Conservation (phyloP, 1,284 basidiomycete genomes). For the Cystobasidium pallidum region DNA sequence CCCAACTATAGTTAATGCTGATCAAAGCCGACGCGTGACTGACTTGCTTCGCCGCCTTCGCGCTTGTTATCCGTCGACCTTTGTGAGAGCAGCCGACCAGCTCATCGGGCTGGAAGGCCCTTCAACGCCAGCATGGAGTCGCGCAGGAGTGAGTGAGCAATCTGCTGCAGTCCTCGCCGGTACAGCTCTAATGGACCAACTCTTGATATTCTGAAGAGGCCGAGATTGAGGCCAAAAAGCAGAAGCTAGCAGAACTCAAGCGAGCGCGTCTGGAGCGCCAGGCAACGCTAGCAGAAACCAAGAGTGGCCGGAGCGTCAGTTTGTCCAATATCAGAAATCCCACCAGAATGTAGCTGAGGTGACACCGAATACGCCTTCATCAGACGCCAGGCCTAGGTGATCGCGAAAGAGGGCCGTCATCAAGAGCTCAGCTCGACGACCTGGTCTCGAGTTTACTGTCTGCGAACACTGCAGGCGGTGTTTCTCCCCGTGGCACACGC, state of each 20-base stretch:
- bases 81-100: not conserved
- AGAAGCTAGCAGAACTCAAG: slow-evolving; percentile 81
- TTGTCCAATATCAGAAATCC: too few relatives aligned
- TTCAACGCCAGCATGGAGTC: slow-evolving; percentile 27
- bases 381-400: slow-evolving; percentile 26
- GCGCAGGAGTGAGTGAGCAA: slow-evolving; percentile 20
- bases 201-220: slow-evolving; percentile 55
- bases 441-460: slow-evolving; percentile 48
- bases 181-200: not conserved
- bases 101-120: not conserved
- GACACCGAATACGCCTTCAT: too few relatives aligned
- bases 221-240: slow-evolving; percentile 89
- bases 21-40: slow-evolving; percentile 13
- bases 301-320: slow-evolving; percentile 40
- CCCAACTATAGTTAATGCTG: not conserved
- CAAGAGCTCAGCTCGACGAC: slow-evolving; percentile 45
- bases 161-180: not conserved
- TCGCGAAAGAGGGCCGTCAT: slow-evolving; percentile 40
- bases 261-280: slow-evolving; percentile 72
- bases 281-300: slow-evolving; percentile 56
- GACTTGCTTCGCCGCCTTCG: not conserved
- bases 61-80: not conserved
- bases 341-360: too few relatives aligned
- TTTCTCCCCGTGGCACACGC: slow-evolving; percentile 27
- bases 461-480: slow-evolving; percentile 40